Conservation (phyloP, 2,329 filamentous ascomycete genomes). For the Exserohilum rostratum region DNA sequence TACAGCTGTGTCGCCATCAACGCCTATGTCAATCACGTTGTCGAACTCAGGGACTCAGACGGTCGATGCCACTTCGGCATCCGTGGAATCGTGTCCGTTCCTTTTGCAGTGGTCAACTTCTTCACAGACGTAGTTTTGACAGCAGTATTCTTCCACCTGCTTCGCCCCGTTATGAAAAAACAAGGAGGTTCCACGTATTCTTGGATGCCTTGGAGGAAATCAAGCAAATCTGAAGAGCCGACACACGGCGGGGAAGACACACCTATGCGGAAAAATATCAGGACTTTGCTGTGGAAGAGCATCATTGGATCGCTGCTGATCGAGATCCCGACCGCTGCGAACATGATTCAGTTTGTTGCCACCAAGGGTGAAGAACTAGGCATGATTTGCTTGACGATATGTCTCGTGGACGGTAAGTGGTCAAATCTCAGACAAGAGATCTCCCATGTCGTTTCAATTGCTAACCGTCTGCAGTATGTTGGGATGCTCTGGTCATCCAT, state of each 20-base stretch:
- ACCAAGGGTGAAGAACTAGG: slow-evolving; percentile 42
- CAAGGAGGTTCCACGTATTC: neutral
- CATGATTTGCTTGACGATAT: slow-evolving; percentile 49
- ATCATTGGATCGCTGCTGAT: slow-evolving; percentile 42
- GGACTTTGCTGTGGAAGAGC: slow-evolving; percentile 34
- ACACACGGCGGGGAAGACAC: slow-evolving; percentile 8
- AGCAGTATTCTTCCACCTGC: slow-evolving; percentile 44
- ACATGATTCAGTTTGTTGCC: slow-evolving; percentile 43
- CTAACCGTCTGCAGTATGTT: slow-evolving; percentile 17
- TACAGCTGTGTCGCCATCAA: slow-evolving; percentile 33
- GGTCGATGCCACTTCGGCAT: slow-evolving; percentile 48
- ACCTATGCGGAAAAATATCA: slow-evolving; percentile 25
- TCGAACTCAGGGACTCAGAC: slow-evolving; percentile 31
- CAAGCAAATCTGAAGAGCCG: neutral
- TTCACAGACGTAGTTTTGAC: slow-evolving; percentile 45
- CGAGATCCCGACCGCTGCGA: slow-evolving; percentile 45
- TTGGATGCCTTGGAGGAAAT: neutral
- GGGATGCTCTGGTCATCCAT: slow-evolving; percentile 25
- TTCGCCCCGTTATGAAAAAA: slow-evolving; percentile 29
- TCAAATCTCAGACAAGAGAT: neutral
- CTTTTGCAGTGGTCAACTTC: slow-evolving; percentile 44
- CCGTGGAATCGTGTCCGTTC: slow-evolving; percentile 40
- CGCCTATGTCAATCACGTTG: slow-evolving; percentile 38
- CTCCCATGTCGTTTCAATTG: neutral
- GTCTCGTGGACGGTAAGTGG: slow-evolving; percentile 46